These are phyloP conservation scores for Kwoniella mangroviensis DNA, from an alignment of 768 basidiomycete species.

Conservation along the genomic window DNA sequence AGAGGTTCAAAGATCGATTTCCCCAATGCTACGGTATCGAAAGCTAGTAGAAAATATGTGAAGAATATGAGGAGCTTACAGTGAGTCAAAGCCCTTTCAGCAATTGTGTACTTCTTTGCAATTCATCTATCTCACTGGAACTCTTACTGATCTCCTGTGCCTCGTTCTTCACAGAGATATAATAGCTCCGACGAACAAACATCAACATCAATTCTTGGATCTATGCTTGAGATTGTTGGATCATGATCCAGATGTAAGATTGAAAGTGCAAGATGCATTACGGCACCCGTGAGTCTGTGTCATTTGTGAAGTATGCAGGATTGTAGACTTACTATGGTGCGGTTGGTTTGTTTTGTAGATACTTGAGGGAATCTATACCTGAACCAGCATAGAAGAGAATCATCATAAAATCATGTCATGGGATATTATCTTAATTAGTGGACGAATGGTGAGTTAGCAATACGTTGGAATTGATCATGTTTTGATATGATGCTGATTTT, in stretches of 20 bases:
- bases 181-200: conserved; percentile 71
- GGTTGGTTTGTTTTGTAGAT: conserved; percentile 2
- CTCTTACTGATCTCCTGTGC: too few species aligned
- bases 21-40: conserved; percentile 84
- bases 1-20: conserved; percentile 84
- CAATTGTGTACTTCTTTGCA: too few species aligned
- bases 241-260: conserved; percentile 86
- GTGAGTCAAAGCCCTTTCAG: conserved; percentile 61
- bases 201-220: conserved; percentile 68
- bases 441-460: not conserved
- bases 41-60: conserved; percentile 93
- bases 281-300: conserved; percentile 67
- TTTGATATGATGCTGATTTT: too few species aligned
- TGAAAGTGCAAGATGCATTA: conserved; percentile 85
- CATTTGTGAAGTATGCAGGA: not conserved
- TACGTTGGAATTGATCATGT: too few species aligned
- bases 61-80: conserved; percentile 76
- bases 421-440: not conserved
- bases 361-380: conserved; percentile 24
- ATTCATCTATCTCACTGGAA: too few species aligned
- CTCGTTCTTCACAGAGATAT: conserved; percentile 65
- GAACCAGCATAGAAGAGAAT: conserved; percentile 12
- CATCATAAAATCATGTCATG: not conserved
- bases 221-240: conserved; percentile 83
- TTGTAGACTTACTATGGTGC: not conserved